Evolutionary conservation across 2,329 filamentous ascomycete genomes (phyloP).

Genomic region (Pseudocercospora fuligena): DNA sequence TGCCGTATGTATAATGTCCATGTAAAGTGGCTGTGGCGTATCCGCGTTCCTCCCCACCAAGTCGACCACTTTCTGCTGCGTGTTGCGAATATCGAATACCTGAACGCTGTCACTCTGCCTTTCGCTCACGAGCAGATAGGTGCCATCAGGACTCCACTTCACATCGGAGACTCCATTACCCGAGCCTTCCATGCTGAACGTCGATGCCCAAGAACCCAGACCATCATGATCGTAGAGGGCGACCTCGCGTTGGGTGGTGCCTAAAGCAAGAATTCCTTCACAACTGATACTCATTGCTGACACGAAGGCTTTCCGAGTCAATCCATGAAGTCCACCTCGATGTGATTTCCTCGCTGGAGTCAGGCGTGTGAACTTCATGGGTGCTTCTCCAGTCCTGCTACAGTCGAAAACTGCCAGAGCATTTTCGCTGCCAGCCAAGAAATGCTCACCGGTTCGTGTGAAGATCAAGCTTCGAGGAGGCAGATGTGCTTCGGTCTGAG

Average conservation of each 20-base stretch:
- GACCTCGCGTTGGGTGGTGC: constrained; percentile 61
- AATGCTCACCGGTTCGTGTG: constrained; percentile 52
- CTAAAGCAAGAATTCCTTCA: constrained; percentile 60
- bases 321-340: constrained; percentile 45
- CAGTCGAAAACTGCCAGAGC: constrained; percentile 62
- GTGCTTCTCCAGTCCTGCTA: constrained; percentile 52
- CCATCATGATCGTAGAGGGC: constrained; percentile 60
- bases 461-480: constrained; percentile 62
- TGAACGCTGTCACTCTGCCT: constrained; percentile 60
- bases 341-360: constrained; percentile 44
- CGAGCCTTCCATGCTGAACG: constrained; percentile 48
- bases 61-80: constrained; percentile 56
- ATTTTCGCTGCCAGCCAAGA: constrained; percentile 62
- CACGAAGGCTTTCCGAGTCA: constrained; percentile 62
- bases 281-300: constrained; percentile 56
- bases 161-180: constrained; percentile 62
- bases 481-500: constrained; percentile 61
- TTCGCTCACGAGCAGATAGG: constrained; percentile 64
- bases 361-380: constrained; percentile 46
- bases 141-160: constrained; percentile 62
- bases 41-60: constrained; percentile 49
- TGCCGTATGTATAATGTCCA: constrained; percentile 54
- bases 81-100: constrained; percentile 65
- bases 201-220: constrained; percentile 54
- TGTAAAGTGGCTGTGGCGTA: constrained; percentile 61